Percentiles rank a stretch among this genome's conserved stretches.
Conservation (phyloP, 202 grass and related monocot genomes). For the Setaria italica region DNA sequence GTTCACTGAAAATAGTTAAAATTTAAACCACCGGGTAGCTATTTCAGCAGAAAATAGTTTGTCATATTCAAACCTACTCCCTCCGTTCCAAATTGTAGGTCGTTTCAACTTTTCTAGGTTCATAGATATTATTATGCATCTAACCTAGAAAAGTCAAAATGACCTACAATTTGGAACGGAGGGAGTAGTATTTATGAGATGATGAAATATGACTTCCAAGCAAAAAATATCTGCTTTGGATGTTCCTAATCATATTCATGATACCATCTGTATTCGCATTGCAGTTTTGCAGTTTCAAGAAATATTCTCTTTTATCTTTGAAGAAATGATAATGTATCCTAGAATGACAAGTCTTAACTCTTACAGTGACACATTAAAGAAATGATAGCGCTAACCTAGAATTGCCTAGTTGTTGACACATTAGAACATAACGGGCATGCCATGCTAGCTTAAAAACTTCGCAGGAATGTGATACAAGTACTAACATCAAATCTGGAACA, state of each 20-base stretch:
- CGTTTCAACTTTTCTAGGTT: too few relatives aligned
- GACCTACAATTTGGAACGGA: too few relatives aligned
- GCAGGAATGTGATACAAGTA: neutral
- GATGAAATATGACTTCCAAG: neutral
- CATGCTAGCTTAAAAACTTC: neutral
- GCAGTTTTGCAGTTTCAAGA: neutral
- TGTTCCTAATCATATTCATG: neutral
- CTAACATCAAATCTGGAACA: conserved; percentile 6
- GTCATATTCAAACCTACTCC: neutral
- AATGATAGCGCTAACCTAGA: neutral
- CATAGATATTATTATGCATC: too few relatives aligned
- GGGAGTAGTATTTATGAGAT: neutral
- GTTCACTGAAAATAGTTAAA: conserved; percentile 2
- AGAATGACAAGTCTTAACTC: neutral
- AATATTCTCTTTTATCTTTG: neutral
- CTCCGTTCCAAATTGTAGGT: too few relatives aligned
- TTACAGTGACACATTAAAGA: neutral
- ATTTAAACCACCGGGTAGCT: conserved; percentile 1
- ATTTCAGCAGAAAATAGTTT: neutral
- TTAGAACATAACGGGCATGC: neutral
- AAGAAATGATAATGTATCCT: neutral
- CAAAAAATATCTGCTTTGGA: neutral
- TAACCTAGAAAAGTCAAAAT: too few relatives aligned
- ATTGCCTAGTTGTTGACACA: neutral
- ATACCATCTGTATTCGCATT: neutral